Evolutionary conservation across 108 stramenopile genomes (phyloP), one percentile per base, ranked within the genome.

Genomic region (Nitzschia inconspicua): DNA sequence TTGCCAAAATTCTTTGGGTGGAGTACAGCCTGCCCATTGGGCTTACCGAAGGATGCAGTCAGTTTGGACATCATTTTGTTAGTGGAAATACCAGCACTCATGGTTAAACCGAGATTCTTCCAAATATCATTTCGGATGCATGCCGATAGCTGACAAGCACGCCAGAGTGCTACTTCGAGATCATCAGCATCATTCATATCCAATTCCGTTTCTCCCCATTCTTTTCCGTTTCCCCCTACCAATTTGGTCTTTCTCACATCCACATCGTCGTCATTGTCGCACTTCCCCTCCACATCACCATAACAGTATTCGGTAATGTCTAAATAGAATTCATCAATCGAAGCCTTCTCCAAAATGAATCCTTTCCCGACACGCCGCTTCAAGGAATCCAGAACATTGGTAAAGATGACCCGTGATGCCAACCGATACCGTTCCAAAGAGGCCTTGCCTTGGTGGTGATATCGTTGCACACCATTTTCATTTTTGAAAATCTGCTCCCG

Each of bases 21-120:
- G 42, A 83, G 64, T 0, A 93, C 69, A n/a, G 91, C 88, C 71
- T 93, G 91, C 28, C 91, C 91, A 61, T 93, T 82, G 3, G 91
- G 87, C 65, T 93, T 93, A 14, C 88, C 91, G 63, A 82, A 86
- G 6, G 84, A 60, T n/a, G 91, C 91, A 20, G 83, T 80, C 36
- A 93, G 67, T 64, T 93, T 93, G 27, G 88, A 77, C 63, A 93
- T 77, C 57, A 83, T 68, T 57, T 93, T 93, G 61, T 73, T 85
- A 34, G 72, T 78, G 8, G 82, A 79, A 26, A 93, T 89, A 14
- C 91, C 91, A 13, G 86, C 82, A 14, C 78, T 78, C 68, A 93
- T 61, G 19, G 91, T 93, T 60, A 93, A 93, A 3, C 83, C 82
- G 3, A 93, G 64, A n/a, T 54, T 60, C 3, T 75, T 35, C 54